A percentile compares a stretch with the other conserved stretches of the same genome.
Evolutionary conservation across 805 yeast species (phyloP).

Genomic region (Wickerhamiella azymoides): DNA sequence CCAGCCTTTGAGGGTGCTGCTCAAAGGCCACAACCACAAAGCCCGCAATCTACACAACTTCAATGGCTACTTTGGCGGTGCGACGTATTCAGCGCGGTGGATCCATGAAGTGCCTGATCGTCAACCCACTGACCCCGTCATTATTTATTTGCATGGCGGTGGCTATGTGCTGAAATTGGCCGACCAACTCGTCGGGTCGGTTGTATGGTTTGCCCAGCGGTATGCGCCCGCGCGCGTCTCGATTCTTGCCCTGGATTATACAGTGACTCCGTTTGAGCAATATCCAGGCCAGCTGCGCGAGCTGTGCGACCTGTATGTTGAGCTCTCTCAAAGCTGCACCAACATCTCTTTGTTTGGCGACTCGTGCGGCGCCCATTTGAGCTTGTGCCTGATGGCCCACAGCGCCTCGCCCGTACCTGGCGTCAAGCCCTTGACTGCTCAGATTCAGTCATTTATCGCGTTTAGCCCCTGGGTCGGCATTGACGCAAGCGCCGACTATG

Average conservation of each 20-base stretch:
- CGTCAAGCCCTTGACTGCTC: conserved; percentile 1
- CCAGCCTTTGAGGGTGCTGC: conserved; percentile 14
- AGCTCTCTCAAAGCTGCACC: conserved; percentile 6
- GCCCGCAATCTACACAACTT: conserved; percentile 11
- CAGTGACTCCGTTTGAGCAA: conserved; percentile 17
- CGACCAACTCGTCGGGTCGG: conserved; percentile 13
- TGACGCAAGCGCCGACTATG: background rate
- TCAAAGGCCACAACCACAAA: conserved; percentile 1
- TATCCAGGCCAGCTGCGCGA: conserved; percentile 23
- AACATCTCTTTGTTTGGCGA: conserved; percentile 21
- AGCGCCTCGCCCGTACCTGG: conserved; percentile 8
- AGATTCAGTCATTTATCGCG: conserved; percentile 9
- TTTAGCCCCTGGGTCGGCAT: conserved; percentile 14
- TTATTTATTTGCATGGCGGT: conserved; percentile 21
- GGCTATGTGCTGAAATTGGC: conserved; percentile 18
- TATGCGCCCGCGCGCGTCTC: conserved; percentile 15
- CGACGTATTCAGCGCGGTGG: conserved; percentile 14
- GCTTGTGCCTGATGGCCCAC: conserved; percentile 12
- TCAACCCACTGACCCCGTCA: conserved; percentile 17
- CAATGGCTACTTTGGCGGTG: conserved; percentile 12
- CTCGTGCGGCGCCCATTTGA: conserved; percentile 25
- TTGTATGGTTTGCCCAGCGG: conserved; percentile 10
- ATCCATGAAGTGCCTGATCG: conserved; percentile 18
- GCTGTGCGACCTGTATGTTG: background rate
- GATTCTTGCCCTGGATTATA: conserved; percentile 22